These are phyloP conservation scores for Aegle marmelos DNA, from an alignment of 345 rosid species.

Conservation along the genomic window DNA sequence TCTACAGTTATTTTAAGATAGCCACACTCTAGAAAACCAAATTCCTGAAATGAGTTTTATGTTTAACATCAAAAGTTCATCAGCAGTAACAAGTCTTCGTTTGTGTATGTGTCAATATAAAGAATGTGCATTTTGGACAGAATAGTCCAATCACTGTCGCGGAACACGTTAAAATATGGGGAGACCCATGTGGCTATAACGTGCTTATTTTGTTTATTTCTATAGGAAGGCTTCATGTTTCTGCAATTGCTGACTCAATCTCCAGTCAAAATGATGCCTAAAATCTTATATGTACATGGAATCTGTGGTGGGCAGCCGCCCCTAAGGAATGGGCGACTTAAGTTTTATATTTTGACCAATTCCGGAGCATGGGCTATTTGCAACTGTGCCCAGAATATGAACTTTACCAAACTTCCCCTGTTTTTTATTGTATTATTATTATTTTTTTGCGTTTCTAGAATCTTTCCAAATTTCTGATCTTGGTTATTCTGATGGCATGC, in stretches of 20 bases:
- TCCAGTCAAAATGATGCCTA: not conserved
- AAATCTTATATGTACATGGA: slow-evolving; percentile 5
- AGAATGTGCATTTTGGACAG: not conserved
- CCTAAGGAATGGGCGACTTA: not conserved
- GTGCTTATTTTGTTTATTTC: not conserved
- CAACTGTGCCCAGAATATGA: not conserved
- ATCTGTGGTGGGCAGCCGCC: slow-evolving; percentile 18
- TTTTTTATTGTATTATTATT: not conserved
- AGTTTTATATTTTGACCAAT: slow-evolving; percentile 1
- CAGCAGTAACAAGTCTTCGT: no score
- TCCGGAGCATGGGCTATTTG: slow-evolving; percentile 2
- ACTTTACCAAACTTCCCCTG: not conserved
- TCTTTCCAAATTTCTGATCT: not conserved
- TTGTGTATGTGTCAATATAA: not conserved
- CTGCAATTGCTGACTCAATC: not conserved
- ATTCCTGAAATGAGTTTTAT: no score
- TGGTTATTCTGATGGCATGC: not conserved
- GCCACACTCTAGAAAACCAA: no score
- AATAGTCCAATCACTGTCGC: not conserved
- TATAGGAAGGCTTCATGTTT: not conserved
- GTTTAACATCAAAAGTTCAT: not conserved
- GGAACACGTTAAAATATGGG: not conserved
- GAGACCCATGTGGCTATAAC: not conserved
- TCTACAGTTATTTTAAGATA: no score
- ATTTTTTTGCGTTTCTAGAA: not conserved